A percentile compares a stretch with the other conserved stretches of the same genome.
phyloP scores from a whole-genome alignment of 441 rosid genomes.

The Populus hybrid region DNA sequence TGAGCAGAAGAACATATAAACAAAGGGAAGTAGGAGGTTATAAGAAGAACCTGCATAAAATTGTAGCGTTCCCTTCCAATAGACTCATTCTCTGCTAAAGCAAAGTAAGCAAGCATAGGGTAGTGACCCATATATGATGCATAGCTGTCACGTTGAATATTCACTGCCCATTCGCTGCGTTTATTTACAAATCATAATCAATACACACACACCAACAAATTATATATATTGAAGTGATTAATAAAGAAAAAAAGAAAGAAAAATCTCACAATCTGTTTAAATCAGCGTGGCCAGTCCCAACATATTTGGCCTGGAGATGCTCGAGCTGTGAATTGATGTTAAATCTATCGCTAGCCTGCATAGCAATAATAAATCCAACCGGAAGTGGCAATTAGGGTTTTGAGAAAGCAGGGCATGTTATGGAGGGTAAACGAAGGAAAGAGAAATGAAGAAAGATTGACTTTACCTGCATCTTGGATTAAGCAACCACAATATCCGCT shows the following conservation, averaged over 20 bases:
- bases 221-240: background rate
- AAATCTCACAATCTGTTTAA: constrained; percentile 78
- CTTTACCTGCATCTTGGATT: constrained; percentile 16
- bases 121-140: constrained; percentile 94
- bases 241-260: background rate
- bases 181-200: background rate
- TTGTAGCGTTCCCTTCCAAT: constrained; percentile 94
- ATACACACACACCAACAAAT: background rate
- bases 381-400: background rate
- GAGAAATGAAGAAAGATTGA: background rate
- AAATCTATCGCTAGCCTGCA: constrained; percentile 96
- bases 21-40: background rate
- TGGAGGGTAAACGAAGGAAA: background rate
- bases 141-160: constrained; percentile 90
- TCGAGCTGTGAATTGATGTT: constrained; percentile 97
- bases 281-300: constrained; percentile 93
- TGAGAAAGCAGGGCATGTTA: background rate
- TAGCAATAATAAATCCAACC: background rate
- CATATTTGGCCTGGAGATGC: constrained; percentile 96
- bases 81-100: constrained; percentile 89
- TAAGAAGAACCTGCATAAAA: constrained; percentile 75
- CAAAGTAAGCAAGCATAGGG: constrained; percentile 77
- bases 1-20: background rate
- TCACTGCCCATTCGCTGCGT: constrained; percentile 87
- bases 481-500: background rate